Conservation (phyloP, 2,329 filamentous ascomycete species). For the Ophiognomonia clavigignenti-juglandacearum region DNA sequence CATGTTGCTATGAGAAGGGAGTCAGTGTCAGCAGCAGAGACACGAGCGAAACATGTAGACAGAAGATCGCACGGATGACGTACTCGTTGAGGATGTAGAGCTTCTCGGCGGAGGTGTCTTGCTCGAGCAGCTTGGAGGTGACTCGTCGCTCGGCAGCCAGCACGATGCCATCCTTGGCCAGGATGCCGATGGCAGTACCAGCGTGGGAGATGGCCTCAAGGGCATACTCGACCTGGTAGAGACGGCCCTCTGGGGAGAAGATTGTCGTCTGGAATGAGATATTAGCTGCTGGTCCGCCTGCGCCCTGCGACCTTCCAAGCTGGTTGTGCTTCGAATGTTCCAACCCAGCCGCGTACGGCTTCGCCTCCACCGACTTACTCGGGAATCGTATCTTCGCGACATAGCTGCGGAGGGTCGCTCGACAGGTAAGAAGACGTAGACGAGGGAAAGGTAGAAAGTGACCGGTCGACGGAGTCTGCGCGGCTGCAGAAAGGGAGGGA, state of each 20-base stretch:
- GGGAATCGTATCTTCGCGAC: conserved; percentile 96
- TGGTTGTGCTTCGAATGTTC: not conserved
- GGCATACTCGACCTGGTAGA: conserved; percentile 99
- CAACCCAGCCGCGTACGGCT: conserved; percentile 2
- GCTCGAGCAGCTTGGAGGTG: conserved; percentile 97
- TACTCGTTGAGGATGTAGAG: conserved; percentile 99
- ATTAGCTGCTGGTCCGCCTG: conserved; percentile 5
- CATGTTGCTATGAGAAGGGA: conserved; percentile 72
- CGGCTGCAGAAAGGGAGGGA: conserved; percentile 4
- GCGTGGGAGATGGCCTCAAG: conserved; percentile 98
- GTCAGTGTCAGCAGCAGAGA: conserved; percentile 14
- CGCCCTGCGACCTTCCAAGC: not conserved
- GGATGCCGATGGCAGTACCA: conserved; percentile 91
- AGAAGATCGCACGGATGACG: conserved; percentile 24
- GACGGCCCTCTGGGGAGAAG: conserved; percentile 96
- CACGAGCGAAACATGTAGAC: not conserved
- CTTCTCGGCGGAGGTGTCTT: conserved; percentile 99
- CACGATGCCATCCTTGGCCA: conserved; percentile 97
- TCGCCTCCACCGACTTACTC: conserved; percentile 55
- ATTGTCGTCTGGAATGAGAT: conserved; percentile 74
- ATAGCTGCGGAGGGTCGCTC: conserved; percentile 46
- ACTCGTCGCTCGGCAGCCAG: conserved; percentile 98
- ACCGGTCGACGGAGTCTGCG: not conserved
- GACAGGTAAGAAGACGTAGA: not conserved
- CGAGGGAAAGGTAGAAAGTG: conserved; percentile 12